A percentile compares a stretch with the other conserved stretches of the same genome.
These are phyloP conservation scores for Jackrogersella multiformis DNA, from an alignment of 495 filamentous ascomycete genomes.

Conservation along the genomic window DNA sequence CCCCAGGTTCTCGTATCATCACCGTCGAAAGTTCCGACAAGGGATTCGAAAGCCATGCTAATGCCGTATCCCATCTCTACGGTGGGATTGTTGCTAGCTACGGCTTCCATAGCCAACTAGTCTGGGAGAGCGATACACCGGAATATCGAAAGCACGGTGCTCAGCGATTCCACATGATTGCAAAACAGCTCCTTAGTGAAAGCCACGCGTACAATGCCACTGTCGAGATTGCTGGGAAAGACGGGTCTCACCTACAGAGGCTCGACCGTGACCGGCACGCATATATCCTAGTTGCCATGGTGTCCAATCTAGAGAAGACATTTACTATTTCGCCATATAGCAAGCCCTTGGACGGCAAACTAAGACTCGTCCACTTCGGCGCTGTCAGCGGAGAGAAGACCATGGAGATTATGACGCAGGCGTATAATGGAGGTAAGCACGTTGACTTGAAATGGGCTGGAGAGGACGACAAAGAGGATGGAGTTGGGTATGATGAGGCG, in stretches of 20 bases:
- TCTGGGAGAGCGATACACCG: slow-evolving; percentile 85
- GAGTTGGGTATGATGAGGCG: slow-evolving; percentile 72
- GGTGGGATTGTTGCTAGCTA: slow-evolving; percentile 89
- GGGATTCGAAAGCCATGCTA: slow-evolving; percentile 5
- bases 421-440: slow-evolving; percentile 80
- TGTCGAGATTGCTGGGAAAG: slow-evolving; percentile 52
- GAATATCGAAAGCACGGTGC: slow-evolving; percentile 77
- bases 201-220: slow-evolving; percentile 75
- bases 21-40: slow-evolving; percentile 36
- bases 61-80: slow-evolving; percentile 55
- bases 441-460: slow-evolving; percentile 56
- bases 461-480: slow-evolving; percentile 41
- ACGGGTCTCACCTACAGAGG: slow-evolving; percentile 40
- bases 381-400: slow-evolving; percentile 66
- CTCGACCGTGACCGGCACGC: slow-evolving; percentile 51
- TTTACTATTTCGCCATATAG: slow-evolving; percentile 81
- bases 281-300: slow-evolving; percentile 79
- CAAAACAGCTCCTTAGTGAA: slow-evolving; percentile 70
- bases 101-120: slow-evolving; percentile 86
- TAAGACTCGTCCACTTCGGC: slow-evolving; percentile 80
- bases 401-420: slow-evolving; percentile 78
- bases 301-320: slow-evolving; percentile 79
- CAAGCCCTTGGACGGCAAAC: slow-evolving; percentile 68
- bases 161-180: slow-evolving; percentile 84
- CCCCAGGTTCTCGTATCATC: slow-evolving; percentile 67